Base-by-base conservation (phyloP, 1,139 yeast species). In the Yamadazyma sp. region DNA sequence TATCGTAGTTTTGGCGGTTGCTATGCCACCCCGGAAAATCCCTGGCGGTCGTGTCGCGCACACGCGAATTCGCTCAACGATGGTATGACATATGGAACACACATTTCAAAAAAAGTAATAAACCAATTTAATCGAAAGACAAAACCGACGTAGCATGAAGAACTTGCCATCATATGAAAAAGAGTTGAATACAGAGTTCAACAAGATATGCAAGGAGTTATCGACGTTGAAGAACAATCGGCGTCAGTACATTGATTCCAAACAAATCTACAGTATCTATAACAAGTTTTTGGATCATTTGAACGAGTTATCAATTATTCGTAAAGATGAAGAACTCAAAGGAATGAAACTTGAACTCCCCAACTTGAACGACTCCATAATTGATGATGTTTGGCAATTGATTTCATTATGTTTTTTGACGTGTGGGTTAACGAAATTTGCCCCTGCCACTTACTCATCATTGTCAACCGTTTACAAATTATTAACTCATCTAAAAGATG, bases 361-460 rank as follows among this genome's bases (percentile, higher is more conserved):
- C 35, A 71, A 66, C 42, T 48, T 56, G 46, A 85, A 85, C 16
- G 96, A 88, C 56, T 69, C 78, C 15, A 71, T 86, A n/a, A 72
- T 87, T 30, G 96, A 88, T 58, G 98, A 92, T 54, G 85, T 85
- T 18, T 87, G 92, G 73, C 96, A 91, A 59, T 68, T 92, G 38
- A 66, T 91, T 37, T 84, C 95, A 11, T 69, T 92, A 40, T 86
- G 95, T 48, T 87, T 89, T 59, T 77, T 91, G 49, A 87, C 98
- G 1, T 94, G 94, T 46, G 98, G 98, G 2, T 72, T 88, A 51
- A 85, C 85, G 40, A 83, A 88, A 51, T 78, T 87, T 32, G 96
- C 96, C 1, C 96, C 97, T 1, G 96, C 97, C 2, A 87, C 96
- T 1, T 92, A 86, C 62, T 89, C 96, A 7, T 86, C 95, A 6